Conservation (phyloP, 2,329 filamentous ascomycete genomes). For the Calonectria honghensis region DNA sequence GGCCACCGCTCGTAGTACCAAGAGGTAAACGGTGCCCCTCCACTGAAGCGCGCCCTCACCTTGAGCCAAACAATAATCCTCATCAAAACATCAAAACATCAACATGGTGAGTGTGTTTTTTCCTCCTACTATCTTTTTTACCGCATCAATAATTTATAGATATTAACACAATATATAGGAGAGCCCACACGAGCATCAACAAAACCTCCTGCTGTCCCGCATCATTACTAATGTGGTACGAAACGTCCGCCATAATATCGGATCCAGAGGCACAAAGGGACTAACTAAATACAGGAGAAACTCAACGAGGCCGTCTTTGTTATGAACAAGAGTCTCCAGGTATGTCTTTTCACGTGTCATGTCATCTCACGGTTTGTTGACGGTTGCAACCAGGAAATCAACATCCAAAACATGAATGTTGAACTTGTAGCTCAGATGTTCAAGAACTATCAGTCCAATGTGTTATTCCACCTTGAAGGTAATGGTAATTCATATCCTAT, state of each 20-base stretch:
- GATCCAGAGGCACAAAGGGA: background rate
- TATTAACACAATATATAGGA: conserved; percentile 72
- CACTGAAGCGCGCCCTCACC: conserved; percentile 8
- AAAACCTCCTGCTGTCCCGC: conserved; percentile 92
- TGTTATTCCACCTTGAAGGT: conserved; percentile 98
- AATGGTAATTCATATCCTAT: conserved; percentile 48
- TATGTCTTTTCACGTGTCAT: conserved; percentile 57
- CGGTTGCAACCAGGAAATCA: conserved; percentile 83
- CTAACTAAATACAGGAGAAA: conserved; percentile 82
- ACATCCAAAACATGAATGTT: conserved; percentile 98
- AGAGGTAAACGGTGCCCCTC: conserved; percentile 52
- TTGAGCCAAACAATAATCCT: conserved; percentile 14
- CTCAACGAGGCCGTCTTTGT: conserved; percentile 95
- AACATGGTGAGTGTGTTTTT: conserved; percentile 28
- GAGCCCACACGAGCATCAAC: conserved; percentile 97
- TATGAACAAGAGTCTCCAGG: conserved; percentile 94
- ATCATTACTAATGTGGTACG: conserved; percentile 98
- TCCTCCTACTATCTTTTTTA: background rate
- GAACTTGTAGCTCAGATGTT: conserved; percentile 99
- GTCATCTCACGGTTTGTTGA: conserved; percentile 12
- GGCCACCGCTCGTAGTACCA: conserved; percentile 1
- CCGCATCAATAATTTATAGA: background rate
- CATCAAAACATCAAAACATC: conserved; percentile 16
- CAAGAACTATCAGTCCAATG: conserved; percentile 99
- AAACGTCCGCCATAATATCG: conserved; percentile 45